Conservation (phyloP, 768 basidiomycete genomes). For the Coprinopsis marcescibilis region DNA sequence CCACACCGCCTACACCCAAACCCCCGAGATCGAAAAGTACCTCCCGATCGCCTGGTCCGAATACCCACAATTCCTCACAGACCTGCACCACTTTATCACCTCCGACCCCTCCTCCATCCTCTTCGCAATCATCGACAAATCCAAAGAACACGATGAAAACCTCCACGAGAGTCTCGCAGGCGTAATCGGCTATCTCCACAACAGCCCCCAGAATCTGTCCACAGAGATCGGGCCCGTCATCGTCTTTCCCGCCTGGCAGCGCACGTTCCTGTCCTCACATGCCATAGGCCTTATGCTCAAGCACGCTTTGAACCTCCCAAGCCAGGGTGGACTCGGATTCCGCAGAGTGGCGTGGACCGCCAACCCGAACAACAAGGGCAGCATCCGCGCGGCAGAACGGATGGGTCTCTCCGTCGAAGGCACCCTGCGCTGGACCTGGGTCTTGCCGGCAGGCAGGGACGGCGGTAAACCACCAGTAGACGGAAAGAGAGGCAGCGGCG, state of each 20-base stretch:
- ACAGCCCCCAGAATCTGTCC: slow-evolving; percentile 23
- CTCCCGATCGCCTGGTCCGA: slow-evolving; percentile 33
- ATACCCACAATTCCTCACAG: slow-evolving; percentile 23
- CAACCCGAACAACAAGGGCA: slow-evolving; percentile 37
- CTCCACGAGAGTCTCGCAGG: slow-evolving; percentile 37
- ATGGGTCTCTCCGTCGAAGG: slow-evolving; percentile 52
- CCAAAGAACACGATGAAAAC: slow-evolving; percentile 21
- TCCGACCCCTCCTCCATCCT: slow-evolving; percentile 23
- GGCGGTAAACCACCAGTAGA: slow-evolving; percentile 22
- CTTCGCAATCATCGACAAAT: slow-evolving; percentile 47
- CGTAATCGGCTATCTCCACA: slow-evolving; percentile 39
- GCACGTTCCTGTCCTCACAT: slow-evolving; percentile 43
- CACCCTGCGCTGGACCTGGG: slow-evolving; percentile 41
- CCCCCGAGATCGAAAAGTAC: slow-evolving; percentile 32
- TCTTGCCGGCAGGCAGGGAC: slow-evolving; percentile 29
- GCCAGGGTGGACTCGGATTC: slow-evolving; percentile 41
- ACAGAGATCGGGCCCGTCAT: slow-evolving; percentile 47
- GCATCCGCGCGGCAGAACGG: slow-evolving; percentile 41
- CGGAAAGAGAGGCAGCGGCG: slow-evolving; percentile 25
- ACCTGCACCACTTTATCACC: slow-evolving; percentile 22
- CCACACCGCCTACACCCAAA: slow-evolving; percentile 14
- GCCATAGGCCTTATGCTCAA: slow-evolving; percentile 36
- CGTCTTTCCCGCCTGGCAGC: slow-evolving; percentile 42
- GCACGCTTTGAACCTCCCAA: slow-evolving; percentile 31
- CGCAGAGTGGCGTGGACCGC: slow-evolving; percentile 53